These are phyloP conservation scores for Erodium maritimum DNA, from an alignment of 345 rosid species.

Conservation along the genomic window DNA sequence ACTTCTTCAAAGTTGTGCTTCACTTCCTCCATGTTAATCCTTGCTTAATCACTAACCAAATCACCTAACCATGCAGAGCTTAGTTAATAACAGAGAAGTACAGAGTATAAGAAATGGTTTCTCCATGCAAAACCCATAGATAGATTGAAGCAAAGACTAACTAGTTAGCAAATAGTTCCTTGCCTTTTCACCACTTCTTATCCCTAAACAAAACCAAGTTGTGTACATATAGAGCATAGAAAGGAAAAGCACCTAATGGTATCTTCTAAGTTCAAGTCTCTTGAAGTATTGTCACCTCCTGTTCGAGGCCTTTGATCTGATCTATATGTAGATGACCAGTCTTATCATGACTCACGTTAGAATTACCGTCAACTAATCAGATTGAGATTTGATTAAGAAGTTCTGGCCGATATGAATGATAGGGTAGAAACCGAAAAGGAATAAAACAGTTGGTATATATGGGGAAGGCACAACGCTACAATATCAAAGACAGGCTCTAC, in stretches of 20 bases:
- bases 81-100: background rate
- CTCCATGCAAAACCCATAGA: background rate
- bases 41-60: slow-evolving; percentile 14
- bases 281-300: no score
- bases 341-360: no score
- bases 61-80: background rate
- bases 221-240: background rate
- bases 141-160: background rate
- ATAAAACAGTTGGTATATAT: no score
- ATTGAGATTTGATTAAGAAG: no score
- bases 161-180: no score
- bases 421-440: no score
- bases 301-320: no score
- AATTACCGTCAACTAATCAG: no score
- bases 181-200: background rate
- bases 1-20: slow-evolving; percentile 6
- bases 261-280: no score
- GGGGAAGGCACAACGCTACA: background rate
- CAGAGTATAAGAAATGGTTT: background rate
- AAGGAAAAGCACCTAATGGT: no score
- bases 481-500: background rate
- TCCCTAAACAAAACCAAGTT: background rate
- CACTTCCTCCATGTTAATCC: slow-evolving; percentile 8
- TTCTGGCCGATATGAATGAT: no score
- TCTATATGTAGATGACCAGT: no score